These are phyloP conservation scores for Trypanosoma scelopori DNA, from an alignment of 208 protist genomes.

Conservation along the genomic window DNA sequence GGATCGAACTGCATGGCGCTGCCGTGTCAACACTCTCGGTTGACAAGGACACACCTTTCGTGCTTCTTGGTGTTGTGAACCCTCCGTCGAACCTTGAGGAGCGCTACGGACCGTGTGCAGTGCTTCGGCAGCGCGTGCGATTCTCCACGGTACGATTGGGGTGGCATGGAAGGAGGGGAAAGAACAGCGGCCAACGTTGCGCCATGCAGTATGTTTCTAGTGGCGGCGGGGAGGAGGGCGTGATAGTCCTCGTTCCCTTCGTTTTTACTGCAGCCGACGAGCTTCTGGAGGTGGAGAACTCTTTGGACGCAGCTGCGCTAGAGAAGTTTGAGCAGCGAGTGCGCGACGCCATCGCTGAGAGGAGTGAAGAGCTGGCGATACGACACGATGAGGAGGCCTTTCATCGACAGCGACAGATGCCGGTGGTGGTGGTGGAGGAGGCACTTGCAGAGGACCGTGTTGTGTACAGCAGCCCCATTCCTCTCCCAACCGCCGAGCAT, in stretches of 20 bases:
- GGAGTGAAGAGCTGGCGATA: slow-evolving; percentile 64
- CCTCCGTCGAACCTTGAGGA: slow-evolving; percentile 44
- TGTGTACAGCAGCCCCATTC: slow-evolving; percentile 52
- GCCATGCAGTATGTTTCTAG: slow-evolving; percentile 8
- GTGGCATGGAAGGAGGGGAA: background rate
- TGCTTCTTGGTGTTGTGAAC: slow-evolving; percentile 70
- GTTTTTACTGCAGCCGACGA: slow-evolving; percentile 78
- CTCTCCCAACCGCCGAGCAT: slow-evolving; percentile 48
- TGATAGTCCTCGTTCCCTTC: slow-evolving; percentile 67
- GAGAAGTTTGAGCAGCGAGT: slow-evolving; percentile 65
- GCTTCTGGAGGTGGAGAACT: slow-evolving; percentile 74
- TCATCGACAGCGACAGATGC: slow-evolving; percentile 75
- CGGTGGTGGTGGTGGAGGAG: slow-evolving; percentile 49
- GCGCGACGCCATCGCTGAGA: slow-evolving; percentile 39
- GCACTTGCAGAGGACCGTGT: slow-evolving; percentile 28
- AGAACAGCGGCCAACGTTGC: background rate
- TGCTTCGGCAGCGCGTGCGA: slow-evolving; percentile 22
- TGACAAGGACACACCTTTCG: slow-evolving; percentile 60
- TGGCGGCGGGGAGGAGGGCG: slow-evolving; percentile 9
- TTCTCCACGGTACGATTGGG: slow-evolving; percentile 18
- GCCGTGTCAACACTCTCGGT: slow-evolving; percentile 46
- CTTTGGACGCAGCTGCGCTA: slow-evolving; percentile 70
- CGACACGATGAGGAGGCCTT: slow-evolving; percentile 86
- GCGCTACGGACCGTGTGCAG: slow-evolving; percentile 25
- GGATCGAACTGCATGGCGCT: slow-evolving; percentile 11